A percentile compares a stretch with the other conserved stretches of the same genome.
phyloP scores from a whole-genome alignment of 2,329 filamentous ascomycete species.

The Ceratocystis alfenasii region DNA sequence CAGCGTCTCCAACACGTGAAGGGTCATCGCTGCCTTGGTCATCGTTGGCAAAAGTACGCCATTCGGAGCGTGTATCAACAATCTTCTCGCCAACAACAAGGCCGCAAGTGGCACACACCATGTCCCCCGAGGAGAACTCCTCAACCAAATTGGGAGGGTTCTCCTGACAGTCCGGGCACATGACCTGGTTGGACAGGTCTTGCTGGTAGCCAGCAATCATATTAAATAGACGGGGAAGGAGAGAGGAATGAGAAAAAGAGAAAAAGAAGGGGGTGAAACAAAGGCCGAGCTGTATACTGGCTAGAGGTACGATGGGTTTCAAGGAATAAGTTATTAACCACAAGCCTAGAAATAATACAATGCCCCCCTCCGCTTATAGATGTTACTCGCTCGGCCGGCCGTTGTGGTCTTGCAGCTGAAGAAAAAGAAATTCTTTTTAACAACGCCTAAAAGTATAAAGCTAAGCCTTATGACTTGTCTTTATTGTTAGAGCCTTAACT shows the following conservation, averaged over 20 bases:
- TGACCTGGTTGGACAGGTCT: constrained; percentile 74
- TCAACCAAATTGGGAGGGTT: constrained; percentile 85
- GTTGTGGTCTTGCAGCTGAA: not conserved
- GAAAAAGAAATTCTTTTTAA: not conserved
- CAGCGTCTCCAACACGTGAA: constrained; percentile 90
- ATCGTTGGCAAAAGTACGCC: constrained; percentile 97
- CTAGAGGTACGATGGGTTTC: not conserved
- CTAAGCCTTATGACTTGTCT: not conserved
- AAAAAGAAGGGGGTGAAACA: not conserved
- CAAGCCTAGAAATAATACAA: not conserved
- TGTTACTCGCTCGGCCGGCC: not conserved
- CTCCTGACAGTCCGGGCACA: constrained; percentile 85
- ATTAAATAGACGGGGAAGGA: constrained; percentile 9
- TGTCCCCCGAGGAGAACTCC: constrained; percentile 83
- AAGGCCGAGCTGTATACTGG: not conserved
- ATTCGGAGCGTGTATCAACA: constrained; percentile 93
- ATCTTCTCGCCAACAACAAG: constrained; percentile 81
- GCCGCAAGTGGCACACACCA: constrained; percentile 85
- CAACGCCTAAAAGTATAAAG: not conserved
- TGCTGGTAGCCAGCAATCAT: constrained; percentile 48
- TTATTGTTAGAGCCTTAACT: not conserved
- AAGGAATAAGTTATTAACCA: constrained; percentile 1
- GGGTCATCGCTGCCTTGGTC: constrained; percentile 94
- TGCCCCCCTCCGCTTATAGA: not conserved
- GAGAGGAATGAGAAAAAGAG: constrained; percentile 10